These are phyloP conservation scores for Entomortierella chlamydospora DNA, from an alignment of 192 early-diverging fungal genomes.

Conservation along the genomic window DNA sequence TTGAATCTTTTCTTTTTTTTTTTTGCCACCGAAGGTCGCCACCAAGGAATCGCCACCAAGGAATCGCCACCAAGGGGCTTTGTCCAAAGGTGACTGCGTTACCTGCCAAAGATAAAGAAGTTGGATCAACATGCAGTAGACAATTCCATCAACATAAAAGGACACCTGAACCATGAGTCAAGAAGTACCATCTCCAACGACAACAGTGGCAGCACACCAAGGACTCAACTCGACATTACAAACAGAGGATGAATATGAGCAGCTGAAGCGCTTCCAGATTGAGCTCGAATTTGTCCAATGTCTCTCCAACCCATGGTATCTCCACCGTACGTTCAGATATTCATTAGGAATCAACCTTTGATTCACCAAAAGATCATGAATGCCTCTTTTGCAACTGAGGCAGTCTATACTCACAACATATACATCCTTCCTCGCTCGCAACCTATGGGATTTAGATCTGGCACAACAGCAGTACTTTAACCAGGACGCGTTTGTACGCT, in stretches of 20 bases:
- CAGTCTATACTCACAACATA: no score
- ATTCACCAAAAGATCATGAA: neutral
- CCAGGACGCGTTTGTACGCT: constrained; percentile 88
- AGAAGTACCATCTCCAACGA: neutral
- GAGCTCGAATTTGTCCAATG: constrained; percentile 98
- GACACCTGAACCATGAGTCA: no score
- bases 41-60: no score
- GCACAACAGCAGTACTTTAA: constrained; percentile 91
- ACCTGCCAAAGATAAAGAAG: no score
- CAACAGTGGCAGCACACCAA: neutral
- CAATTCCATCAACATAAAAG: no score
- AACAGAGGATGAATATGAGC: constrained; percentile 56
- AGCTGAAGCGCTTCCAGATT: constrained; percentile 78
- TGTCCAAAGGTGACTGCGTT: no score
- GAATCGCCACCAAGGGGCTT: no score
- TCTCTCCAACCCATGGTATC: constrained; percentile 93
- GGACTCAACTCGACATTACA: constrained; percentile 7
- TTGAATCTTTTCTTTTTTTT: neutral
- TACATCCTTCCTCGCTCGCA: no score
- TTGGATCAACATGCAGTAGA: no score
- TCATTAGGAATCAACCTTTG: neutral
- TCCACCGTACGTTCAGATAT: constrained; percentile 80
- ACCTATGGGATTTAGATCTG: no score
- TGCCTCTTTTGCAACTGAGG: neutral
- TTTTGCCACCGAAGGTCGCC: constrained; percentile 20